Evolutionary conservation across 805 yeast species (phyloP).

Genomic region (Zygoascus biomembranicola): DNA sequence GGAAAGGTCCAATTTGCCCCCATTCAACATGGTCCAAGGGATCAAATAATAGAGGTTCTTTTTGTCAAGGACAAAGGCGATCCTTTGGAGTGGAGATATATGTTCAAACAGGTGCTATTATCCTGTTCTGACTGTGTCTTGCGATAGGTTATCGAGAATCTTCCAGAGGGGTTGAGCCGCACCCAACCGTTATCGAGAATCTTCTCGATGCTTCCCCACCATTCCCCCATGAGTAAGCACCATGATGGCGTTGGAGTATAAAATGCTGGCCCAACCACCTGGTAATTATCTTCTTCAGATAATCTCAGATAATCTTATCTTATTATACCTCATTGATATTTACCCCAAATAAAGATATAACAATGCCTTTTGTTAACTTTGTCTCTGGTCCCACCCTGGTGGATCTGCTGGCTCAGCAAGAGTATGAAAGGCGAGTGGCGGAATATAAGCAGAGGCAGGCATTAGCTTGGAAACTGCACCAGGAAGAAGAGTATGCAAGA

Average conservation of each 20-base stretch:
- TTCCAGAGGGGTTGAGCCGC: neutral
- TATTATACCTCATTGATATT: neutral
- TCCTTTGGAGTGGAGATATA: slow-evolving; percentile 65
- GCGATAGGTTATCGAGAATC: neutral
- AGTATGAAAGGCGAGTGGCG: slow-evolving; percentile 7
- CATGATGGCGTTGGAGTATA: neutral
- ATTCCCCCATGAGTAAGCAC: neutral
- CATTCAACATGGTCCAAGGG: slow-evolving; percentile 13
- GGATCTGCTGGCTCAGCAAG: slow-evolving; percentile 7
- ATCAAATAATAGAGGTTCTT: slow-evolving; percentile 34
- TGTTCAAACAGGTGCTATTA: slow-evolving; percentile 50
- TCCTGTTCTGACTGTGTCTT: slow-evolving; percentile 40
- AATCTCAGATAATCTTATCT: neutral
- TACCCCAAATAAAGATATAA: neutral
- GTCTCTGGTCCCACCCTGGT: neutral
- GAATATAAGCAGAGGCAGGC: slow-evolving; percentile 7
- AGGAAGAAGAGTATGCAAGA: slow-evolving; percentile 1
- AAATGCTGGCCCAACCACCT: neutral
- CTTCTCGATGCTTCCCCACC: neutral
- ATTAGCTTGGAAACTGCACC: slow-evolving; percentile 1
- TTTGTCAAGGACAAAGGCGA: slow-evolving; percentile 54
- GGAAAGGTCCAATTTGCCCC: slow-evolving; percentile 18
- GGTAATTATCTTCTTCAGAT: neutral
- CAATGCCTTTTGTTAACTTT: neutral
- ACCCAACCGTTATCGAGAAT: neutral